A percentile compares a stretch with the other conserved stretches of the same genome.
phyloP scores from a whole-genome alignment of 176 grass and related monocot genomes.

The Guadua angustifolia region DNA sequence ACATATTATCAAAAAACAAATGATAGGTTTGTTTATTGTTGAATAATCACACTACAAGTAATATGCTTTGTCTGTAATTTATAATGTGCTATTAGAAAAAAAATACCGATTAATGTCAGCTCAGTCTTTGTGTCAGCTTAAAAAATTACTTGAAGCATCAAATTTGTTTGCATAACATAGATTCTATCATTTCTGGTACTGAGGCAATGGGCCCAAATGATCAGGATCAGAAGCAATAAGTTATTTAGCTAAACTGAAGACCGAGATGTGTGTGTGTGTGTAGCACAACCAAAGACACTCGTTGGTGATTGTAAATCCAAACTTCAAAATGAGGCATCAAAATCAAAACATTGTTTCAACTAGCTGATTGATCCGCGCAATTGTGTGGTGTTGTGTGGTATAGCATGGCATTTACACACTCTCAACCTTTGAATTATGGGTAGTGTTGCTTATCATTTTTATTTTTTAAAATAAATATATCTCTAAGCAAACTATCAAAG shows the following conservation, averaged over 20 bases:
- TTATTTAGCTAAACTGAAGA: neutral
- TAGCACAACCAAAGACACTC: neutral
- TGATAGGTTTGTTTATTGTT: slow-evolving; percentile 2
- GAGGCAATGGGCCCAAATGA: too few relatives aligned
- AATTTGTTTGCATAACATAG: neutral
- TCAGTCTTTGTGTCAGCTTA: neutral
- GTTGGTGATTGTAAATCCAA: neutral
- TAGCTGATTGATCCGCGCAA: neutral
- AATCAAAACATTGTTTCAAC: neutral
- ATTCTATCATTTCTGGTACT: neutral
- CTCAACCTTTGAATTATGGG: too few relatives aligned
- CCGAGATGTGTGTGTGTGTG: neutral
- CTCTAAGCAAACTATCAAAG: too few relatives aligned
- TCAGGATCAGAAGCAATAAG: neutral
- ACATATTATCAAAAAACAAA: neutral
- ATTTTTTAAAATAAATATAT: too few relatives aligned
- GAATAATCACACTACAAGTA: slow-evolving; percentile 12
- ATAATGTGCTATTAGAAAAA: slow-evolving; percentile 5
- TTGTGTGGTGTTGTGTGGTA: neutral
- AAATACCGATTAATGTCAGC: neutral
- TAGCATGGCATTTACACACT: neutral
- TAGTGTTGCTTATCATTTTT: too few relatives aligned
- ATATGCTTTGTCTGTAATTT: slow-evolving; percentile 4
- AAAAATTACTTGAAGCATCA: slow-evolving; percentile 8
- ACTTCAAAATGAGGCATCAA: neutral